Percentiles rank a stretch among this genome's conserved stretches.
Evolutionary conservation across 2,329 filamentous ascomycete species (phyloP).

Genomic region (Apiospora pterosperma): DNA sequence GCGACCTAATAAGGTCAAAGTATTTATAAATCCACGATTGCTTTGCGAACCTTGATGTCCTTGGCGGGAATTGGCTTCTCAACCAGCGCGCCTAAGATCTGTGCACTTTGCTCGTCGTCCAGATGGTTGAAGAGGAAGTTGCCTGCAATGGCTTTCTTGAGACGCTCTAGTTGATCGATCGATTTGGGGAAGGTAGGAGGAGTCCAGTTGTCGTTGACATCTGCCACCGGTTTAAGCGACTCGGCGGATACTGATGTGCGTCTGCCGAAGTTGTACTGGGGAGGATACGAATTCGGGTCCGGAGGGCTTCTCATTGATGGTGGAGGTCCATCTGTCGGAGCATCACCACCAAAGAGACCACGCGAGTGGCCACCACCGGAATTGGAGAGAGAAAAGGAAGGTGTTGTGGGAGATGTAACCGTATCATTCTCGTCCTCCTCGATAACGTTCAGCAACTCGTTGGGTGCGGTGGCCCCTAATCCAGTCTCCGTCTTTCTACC

Average conservation of each 20-base stretch:
- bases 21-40: background rate
- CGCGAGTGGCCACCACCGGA: slow-evolving; percentile 46
- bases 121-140: slow-evolving; percentile 95
- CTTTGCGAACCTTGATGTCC: slow-evolving; percentile 60
- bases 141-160: slow-evolving; percentile 76
- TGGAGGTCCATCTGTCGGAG: slow-evolving; percentile 40
- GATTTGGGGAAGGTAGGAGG: slow-evolving; percentile 84
- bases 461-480: slow-evolving; percentile 35
- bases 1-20: background rate
- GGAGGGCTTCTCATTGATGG: slow-evolving; percentile 44
- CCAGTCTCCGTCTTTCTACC: slow-evolving; percentile 32
- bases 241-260: slow-evolving; percentile 96
- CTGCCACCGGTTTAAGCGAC: slow-evolving; percentile 84
- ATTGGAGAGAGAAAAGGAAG: slow-evolving; percentile 48
- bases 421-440: slow-evolving; percentile 82
- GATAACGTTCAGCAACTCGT: slow-evolving; percentile 56
- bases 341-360: slow-evolving; percentile 52
- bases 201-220: slow-evolving; percentile 83
- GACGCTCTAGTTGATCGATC: slow-evolving; percentile 71
- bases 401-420: slow-evolving; percentile 70
- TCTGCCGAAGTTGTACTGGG: slow-evolving; percentile 89
- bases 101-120: slow-evolving; percentile 85
- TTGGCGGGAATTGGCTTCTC: slow-evolving; percentile 96
- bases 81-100: slow-evolving; percentile 84
- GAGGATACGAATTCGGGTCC: slow-evolving; percentile 71